These are phyloP conservation scores for Myriangium duriaei DNA, from an alignment of 2,329 filamentous ascomycete genomes.

Conservation along the genomic window DNA sequence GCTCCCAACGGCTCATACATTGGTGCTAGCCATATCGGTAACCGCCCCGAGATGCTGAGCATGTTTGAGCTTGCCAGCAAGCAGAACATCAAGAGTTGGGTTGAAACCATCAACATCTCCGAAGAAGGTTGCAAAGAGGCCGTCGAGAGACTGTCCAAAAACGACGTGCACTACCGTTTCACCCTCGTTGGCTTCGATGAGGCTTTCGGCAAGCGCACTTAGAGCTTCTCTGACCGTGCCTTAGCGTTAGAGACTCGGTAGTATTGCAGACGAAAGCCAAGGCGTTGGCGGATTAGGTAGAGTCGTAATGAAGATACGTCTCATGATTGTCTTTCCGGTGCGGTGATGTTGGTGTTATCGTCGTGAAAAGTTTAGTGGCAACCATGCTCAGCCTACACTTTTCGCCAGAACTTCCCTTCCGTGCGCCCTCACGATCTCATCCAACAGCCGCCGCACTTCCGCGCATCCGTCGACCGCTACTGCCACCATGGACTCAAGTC, in stretches of 20 bases:
- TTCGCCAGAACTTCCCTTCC: slow-evolving; percentile 49
- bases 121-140: slow-evolving; percentile 58
- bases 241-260: too few species aligned
- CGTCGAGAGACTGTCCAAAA: slow-evolving; percentile 55
- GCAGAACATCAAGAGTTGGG: slow-evolving; percentile 41
- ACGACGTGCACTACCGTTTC: slow-evolving; percentile 55
- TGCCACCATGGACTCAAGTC: slow-evolving; percentile 83
- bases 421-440: slow-evolving; percentile 63
- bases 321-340: too few species aligned
- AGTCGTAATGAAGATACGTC: too few species aligned
- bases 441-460: slow-evolving; percentile 68
- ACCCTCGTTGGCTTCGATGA: slow-evolving; percentile 57
- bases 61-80: slow-evolving; percentile 39
- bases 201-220: slow-evolving; percentile 44
- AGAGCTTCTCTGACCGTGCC: too few species aligned
- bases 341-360: too few species aligned
- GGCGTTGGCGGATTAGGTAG: too few species aligned
- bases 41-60: slow-evolving; percentile 36
- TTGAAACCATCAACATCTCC: slow-evolving; percentile 58
- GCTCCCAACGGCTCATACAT: slow-evolving; percentile 54
- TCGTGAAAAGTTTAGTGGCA: too few species aligned
- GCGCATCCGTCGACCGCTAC: slow-evolving; percentile 87
- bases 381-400: slow-evolving; percentile 12
- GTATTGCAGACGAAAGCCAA: too few species aligned
- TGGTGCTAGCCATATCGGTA: slow-evolving; percentile 39